These are phyloP conservation scores for Ramaria rubella DNA, from an alignment of 768 basidiomycete species.

Conservation along the genomic window DNA sequence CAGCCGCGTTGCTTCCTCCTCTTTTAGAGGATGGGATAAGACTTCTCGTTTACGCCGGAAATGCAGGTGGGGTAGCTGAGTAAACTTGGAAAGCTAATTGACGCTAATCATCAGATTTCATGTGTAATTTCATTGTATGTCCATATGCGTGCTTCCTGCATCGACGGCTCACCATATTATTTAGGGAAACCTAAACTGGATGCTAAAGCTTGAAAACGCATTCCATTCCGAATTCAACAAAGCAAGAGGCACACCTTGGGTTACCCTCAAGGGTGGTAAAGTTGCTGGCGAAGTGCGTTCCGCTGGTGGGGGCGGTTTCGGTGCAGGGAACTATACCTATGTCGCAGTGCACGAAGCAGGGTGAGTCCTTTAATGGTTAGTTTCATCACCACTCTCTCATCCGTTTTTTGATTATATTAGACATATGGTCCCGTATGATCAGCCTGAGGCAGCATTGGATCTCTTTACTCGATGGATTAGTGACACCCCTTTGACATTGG, in stretches of 20 bases:
- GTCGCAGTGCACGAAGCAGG: conserved; percentile 76
- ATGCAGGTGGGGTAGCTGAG: conserved; percentile 46
- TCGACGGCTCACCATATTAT: not conserved
- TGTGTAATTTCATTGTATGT: conserved; percentile 78
- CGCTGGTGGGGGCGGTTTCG: conserved; percentile 55
- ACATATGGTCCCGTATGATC: conserved; percentile 88
- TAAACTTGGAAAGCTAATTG: too few species aligned
- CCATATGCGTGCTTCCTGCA: not conserved
- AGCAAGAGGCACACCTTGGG: conserved; percentile 49
- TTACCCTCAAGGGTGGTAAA: conserved; percentile 44
- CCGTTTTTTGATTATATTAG: too few species aligned
- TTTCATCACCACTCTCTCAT: not conserved
- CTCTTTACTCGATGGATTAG: conserved; percentile 35
- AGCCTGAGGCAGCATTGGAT: conserved; percentile 78
- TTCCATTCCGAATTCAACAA: conserved; percentile 56
- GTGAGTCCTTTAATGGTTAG: conserved; percentile 33
- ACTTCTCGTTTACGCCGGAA: conserved; percentile 84
- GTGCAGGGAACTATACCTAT: conserved; percentile 82
- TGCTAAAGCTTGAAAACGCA: conserved; percentile 51
- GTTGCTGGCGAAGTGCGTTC: conserved; percentile 62
- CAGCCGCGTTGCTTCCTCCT: conserved; percentile 68
- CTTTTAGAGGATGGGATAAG: conserved; percentile 78
- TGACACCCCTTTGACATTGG: conserved; percentile 26
- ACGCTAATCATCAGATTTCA: conserved; percentile 65
- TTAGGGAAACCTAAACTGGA: conserved; percentile 75